Conservation (phyloP, 83 land plant genomes). For the Picea engelmannii region DNA sequence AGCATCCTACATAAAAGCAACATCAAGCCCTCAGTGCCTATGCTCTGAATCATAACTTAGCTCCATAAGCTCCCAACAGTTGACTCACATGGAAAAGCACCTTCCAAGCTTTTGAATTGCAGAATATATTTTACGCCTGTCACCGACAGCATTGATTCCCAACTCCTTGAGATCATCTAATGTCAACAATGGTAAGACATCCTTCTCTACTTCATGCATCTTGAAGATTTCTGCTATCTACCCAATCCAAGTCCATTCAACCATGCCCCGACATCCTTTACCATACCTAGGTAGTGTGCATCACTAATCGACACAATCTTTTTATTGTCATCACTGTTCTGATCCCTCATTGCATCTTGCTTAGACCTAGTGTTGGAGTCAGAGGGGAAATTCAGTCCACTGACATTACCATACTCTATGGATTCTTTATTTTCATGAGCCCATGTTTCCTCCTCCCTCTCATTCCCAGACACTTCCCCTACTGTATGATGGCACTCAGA, state of each 20-base stretch:
- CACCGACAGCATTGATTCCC: slow-evolving; percentile 76
- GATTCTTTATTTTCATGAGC: not conserved
- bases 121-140: slow-evolving; percentile 62
- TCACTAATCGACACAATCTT: not conserved
- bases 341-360: not conserved
- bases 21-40: too few relatives aligned
- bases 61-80: too few relatives aligned
- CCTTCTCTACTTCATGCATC: slow-evolving; percentile 30
- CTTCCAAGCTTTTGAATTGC: slow-evolving; percentile 61
- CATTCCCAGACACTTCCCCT: slow-evolving; percentile 1
- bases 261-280: slow-evolving; percentile 20
- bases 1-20: too few relatives aligned
- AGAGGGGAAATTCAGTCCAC: not conserved
- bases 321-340: not conserved
- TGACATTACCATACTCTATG: not conserved
- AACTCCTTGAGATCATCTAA: slow-evolving; percentile 23
- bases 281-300: slow-evolving; percentile 1
- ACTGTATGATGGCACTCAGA: not conserved
- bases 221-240: slow-evolving; percentile 26
- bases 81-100: slow-evolving; percentile 20
- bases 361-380: not conserved
- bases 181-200: slow-evolving; percentile 30
- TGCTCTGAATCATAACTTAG: too few relatives aligned
- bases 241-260: slow-evolving; percentile 29
- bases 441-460: slow-evolving; percentile 2